These are phyloP conservation scores for Nicotiana tomentosiformis DNA, from an alignment of 257 asterid species.

Conservation along the genomic window DNA sequence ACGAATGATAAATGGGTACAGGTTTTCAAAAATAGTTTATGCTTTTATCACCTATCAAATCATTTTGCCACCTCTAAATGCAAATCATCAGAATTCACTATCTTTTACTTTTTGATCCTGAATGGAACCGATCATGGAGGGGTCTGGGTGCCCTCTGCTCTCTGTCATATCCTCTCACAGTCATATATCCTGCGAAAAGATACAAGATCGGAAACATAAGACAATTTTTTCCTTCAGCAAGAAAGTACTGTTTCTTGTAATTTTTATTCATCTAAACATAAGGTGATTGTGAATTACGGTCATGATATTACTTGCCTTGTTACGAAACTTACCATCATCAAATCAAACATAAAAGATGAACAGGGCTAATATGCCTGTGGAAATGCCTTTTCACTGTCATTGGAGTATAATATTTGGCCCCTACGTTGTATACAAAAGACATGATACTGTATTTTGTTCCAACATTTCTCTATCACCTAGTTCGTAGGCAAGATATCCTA, in stretches of 20 bases:
- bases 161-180: conserved; percentile 18
- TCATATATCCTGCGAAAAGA: conserved; percentile 6
- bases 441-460: neutral
- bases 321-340: neutral
- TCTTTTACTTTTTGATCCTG: neutral
- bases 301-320: neutral
- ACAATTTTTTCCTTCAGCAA: neutral
- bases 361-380: neutral
- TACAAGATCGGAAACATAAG: neutral
- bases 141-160: conserved; percentile 9
- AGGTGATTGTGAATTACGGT: neutral
- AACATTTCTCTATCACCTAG: neutral
- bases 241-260: neutral
- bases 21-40: neutral
- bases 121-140: neutral
- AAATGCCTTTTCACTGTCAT: conserved; percentile 1
- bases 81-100: neutral
- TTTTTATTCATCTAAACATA: neutral
- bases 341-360: neutral
- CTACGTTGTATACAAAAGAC: neutral
- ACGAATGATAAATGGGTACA: neutral
- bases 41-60: neutral
- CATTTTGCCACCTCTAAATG: neutral
- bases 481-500: neutral
- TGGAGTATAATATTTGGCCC: neutral